Conservation (phyloP, 1,284 basidiomycete genomes). For the Pseudozyma thailandica region DNA sequence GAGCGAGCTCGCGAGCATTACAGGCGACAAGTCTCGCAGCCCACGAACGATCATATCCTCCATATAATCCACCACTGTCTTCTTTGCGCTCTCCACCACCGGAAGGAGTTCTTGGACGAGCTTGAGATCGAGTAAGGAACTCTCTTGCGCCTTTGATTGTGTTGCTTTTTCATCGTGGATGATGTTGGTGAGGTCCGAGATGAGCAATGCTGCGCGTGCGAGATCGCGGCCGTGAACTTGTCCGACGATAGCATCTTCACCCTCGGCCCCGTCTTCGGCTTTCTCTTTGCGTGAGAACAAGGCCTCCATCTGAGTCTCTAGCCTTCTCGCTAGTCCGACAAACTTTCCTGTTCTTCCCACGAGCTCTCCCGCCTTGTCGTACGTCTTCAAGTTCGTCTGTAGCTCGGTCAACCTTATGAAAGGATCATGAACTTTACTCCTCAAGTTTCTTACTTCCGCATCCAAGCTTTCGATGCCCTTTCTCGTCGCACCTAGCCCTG, state of each 20-base stretch:
- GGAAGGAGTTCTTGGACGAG: constrained; percentile 42
- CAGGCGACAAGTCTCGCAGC: constrained; percentile 48
- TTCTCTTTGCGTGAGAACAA: constrained; percentile 18
- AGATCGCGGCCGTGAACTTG: constrained; percentile 47
- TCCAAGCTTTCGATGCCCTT: constrained; percentile 19
- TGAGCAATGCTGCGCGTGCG: constrained; percentile 42
- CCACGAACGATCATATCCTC: constrained; percentile 61
- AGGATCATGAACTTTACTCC: constrained; percentile 26
- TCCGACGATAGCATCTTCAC: constrained; percentile 44
- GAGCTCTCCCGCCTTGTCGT: constrained; percentile 29
- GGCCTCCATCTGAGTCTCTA: constrained; percentile 51
- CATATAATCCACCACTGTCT: constrained; percentile 54
- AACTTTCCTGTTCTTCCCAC: constrained; percentile 27
- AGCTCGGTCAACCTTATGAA: constrained; percentile 17
- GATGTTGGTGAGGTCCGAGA: constrained; percentile 37
- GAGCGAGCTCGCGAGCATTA: constrained; percentile 85
- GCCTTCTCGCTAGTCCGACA: constrained; percentile 33
- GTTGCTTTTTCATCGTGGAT: constrained; percentile 2
- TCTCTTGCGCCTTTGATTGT: constrained; percentile 52
- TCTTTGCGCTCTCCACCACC: constrained; percentile 33
- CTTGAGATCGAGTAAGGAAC: constrained; percentile 29
- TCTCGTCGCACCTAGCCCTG: constrained; percentile 6
- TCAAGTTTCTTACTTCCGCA: constrained; percentile 15
- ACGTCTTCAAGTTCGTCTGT: constrained; percentile 13
- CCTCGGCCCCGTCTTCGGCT: constrained; percentile 5